Percentiles rank a stretch among this genome's conserved stretches.
Evolutionary conservation across 148 eudicot species (phyloP).

Genomic region (Dysphania ambrosioides): DNA sequence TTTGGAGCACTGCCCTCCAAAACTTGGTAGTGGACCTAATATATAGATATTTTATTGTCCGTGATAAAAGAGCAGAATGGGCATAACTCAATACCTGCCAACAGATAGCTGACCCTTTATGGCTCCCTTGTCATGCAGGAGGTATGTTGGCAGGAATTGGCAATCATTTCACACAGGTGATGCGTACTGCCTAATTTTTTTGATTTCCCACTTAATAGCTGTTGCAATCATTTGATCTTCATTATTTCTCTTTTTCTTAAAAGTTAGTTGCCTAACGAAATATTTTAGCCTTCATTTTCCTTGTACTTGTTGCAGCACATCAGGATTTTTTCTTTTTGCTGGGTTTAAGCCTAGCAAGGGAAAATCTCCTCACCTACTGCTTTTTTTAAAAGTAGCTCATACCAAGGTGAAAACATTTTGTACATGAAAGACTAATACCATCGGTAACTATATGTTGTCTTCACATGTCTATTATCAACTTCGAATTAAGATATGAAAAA

Average conservation of each 20-base stretch:
- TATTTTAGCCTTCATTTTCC: neutral
- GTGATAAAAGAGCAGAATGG: slow-evolving; percentile 15
- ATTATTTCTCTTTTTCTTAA: neutral
- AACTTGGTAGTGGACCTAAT: slow-evolving; percentile 24
- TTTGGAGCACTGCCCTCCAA: slow-evolving; percentile 4
- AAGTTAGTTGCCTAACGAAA: neutral
- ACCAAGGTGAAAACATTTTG: no score
- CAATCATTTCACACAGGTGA: slow-evolving; percentile 28
- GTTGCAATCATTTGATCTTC: slow-evolving; percentile 19
- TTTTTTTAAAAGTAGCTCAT: no score
- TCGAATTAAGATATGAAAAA: no score
- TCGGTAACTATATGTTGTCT: no score
- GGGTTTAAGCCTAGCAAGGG: no score
- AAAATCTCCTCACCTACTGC: no score
- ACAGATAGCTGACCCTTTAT: no score
- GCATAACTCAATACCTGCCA: slow-evolving; percentile 20
- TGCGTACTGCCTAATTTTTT: neutral
- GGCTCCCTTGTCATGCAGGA: no score
- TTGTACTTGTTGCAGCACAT: neutral
- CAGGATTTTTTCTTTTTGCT: no score
- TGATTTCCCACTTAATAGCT: neutral
- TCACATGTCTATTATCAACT: neutral
- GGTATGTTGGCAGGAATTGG: slow-evolving; percentile 16
- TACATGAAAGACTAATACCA: neutral
- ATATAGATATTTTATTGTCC: slow-evolving; percentile 6